Evolutionary conservation across 2,329 filamentous ascomycete genomes (phyloP).

Genomic region (Graphiopsis chlorocephala): DNA sequence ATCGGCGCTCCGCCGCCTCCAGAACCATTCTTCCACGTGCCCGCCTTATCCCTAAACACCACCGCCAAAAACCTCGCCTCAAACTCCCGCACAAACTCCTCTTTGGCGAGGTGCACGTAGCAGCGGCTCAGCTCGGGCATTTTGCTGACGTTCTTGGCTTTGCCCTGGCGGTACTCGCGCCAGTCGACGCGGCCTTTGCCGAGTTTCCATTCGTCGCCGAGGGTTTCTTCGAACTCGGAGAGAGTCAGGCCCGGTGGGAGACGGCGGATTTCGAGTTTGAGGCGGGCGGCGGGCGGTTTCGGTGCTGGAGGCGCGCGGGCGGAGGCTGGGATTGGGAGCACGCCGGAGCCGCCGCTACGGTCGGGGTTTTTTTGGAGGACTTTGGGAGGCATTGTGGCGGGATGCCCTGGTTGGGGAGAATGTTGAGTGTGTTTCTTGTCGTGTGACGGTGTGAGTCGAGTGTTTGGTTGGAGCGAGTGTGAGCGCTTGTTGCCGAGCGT

Average conservation of each 20-base stretch:
- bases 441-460: constrained; percentile 1
- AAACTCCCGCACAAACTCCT: constrained; percentile 64
- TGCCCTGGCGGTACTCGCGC: constrained; percentile 69
- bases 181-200: constrained; percentile 84
- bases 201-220: constrained; percentile 78
- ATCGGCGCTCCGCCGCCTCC: constrained; percentile 68
- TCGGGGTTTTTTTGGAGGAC: constrained; percentile 30
- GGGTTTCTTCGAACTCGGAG: constrained; percentile 66
- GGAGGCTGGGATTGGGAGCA: constrained; percentile 33
- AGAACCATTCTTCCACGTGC: constrained; percentile 67
- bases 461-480: not conserved
- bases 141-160: constrained; percentile 84
- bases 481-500: not conserved
- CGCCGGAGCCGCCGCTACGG: constrained; percentile 24
- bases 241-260: constrained; percentile 83
- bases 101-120: constrained; percentile 77
- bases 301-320: constrained; percentile 26
- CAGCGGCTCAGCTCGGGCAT: constrained; percentile 75
- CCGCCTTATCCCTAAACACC: constrained; percentile 78
- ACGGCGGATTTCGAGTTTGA: constrained; percentile 82
- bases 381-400: constrained; percentile 31
- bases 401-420: not conserved
- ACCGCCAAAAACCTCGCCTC: constrained; percentile 67
- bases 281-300: constrained; percentile 57
- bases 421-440: not conserved